Conservation (phyloP, 1,284 basidiomycete genomes). For the Puccinia coronata region DNA sequence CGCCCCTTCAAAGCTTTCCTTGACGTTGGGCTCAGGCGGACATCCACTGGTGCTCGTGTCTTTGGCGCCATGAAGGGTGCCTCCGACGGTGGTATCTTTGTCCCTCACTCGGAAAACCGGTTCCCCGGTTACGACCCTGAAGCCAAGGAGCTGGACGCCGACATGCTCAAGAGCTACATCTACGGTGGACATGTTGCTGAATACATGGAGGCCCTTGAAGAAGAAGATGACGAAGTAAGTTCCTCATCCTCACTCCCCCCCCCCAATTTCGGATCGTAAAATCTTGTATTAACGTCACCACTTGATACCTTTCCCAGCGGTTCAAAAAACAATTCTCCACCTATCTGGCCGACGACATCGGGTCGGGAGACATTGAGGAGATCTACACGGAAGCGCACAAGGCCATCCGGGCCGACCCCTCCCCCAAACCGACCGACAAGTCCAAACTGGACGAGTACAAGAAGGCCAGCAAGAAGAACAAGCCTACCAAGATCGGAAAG, state of each 20-base stretch:
- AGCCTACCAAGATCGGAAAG: constrained; percentile 70
- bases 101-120: constrained; percentile 96
- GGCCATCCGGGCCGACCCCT: constrained; percentile 92
- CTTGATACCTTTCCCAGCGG: not conserved
- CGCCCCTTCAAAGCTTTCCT: constrained; percentile 98
- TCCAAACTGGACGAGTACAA: constrained; percentile 77
- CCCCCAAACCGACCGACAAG: constrained; percentile 89
- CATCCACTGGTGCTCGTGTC: constrained; percentile 95
- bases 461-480: constrained; percentile 76
- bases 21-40: constrained; percentile 97
- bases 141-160: constrained; percentile 88
- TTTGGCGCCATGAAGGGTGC: constrained; percentile 99
- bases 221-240: constrained; percentile 88
- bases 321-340: constrained; percentile 98
- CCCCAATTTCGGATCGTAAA: too few relatives aligned
- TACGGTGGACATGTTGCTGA: constrained; percentile 97
- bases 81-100: constrained; percentile 94
- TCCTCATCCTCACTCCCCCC: not conserved
- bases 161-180: constrained; percentile 96
- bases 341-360: constrained; percentile 92
- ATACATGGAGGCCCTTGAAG: constrained; percentile 99
- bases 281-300: not conserved
- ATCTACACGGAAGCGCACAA: constrained; percentile 63
- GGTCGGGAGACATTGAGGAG: constrained; percentile 96
- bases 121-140: constrained; percentile 99